phyloP scores from a whole-genome alignment of 2,329 filamentous ascomycete species.

The Colletotrichum cordylinicola region DNA sequence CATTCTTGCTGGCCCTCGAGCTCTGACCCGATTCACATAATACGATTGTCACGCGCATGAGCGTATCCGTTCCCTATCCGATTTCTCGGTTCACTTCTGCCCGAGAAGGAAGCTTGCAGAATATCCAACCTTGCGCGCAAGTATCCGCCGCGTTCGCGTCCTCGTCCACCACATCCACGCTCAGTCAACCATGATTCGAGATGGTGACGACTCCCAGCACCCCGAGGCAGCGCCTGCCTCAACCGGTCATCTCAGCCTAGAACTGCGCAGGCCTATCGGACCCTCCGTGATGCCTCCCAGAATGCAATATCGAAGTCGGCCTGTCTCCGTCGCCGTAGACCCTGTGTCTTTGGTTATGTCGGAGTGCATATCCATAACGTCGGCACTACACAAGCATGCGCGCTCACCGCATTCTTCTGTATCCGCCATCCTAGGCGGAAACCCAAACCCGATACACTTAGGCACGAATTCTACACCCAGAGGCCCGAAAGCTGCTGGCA shows the following conservation, averaged over 20 bases:
- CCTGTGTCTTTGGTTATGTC: slow-evolving; percentile 93
- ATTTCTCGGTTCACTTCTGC: neutral
- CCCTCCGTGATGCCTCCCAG: slow-evolving; percentile 38
- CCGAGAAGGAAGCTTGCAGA: neutral
- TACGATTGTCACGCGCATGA: neutral
- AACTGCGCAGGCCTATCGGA: slow-evolving; percentile 26
- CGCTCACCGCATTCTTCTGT: slow-evolving; percentile 96
- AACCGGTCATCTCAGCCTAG: neutral
- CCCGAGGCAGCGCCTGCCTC: slow-evolving; percentile 5
- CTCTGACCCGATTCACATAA: neutral
- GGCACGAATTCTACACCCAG: slow-evolving; percentile 49
- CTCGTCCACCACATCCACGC: neutral
- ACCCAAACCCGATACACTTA: slow-evolving; percentile 62
- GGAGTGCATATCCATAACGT: slow-evolving; percentile 98
- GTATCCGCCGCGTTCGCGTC: neutral
- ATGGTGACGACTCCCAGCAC: neutral
- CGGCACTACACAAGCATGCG: slow-evolving; percentile 96
- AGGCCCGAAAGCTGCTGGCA: slow-evolving; percentile 46
- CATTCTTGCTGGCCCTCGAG: neutral
- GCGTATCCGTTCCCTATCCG: neutral
- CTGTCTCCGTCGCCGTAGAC: slow-evolving; percentile 83
- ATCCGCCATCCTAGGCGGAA: slow-evolving; percentile 89
- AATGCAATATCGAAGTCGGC: slow-evolving; percentile 65
- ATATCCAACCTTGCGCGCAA: neutral
- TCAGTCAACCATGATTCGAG: slow-evolving; percentile 17